These are phyloP conservation scores for Isatis lusitanica DNA, from an alignment of 441 rosid genomes.

Conservation along the genomic window DNA sequence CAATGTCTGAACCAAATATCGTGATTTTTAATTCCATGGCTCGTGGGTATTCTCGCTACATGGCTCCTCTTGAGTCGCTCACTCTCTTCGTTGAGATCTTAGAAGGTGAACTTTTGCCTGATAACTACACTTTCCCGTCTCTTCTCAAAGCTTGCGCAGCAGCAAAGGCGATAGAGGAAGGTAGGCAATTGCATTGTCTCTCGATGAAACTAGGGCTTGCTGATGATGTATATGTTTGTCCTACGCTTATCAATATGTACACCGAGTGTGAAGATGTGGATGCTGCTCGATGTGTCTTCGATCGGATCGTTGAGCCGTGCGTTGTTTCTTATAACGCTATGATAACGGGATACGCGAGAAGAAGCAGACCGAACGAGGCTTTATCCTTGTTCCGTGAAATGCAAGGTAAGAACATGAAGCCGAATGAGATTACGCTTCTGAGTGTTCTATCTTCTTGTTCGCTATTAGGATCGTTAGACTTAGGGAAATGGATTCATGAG, in stretches of 20 bases:
- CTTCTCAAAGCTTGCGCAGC: conserved; percentile 69
- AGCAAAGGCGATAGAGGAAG: conserved; percentile 57
- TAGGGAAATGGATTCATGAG: conserved; percentile 88
- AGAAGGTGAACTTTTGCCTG: conserved; percentile 46
- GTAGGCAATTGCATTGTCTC: conserved; percentile 70
- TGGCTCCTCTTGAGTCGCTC: conserved; percentile 46
- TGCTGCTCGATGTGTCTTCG: conserved; percentile 63
- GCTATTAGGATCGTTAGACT: conserved; percentile 64
- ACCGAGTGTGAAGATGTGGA: conserved; percentile 64
- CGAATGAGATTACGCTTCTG: conserved; percentile 70
- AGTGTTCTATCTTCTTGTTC: conserved; percentile 76
- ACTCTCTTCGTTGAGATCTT: conserved; percentile 47
- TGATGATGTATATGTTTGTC: conserved; percentile 50
- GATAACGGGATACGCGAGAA: conserved; percentile 59
- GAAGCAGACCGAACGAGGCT: conserved; percentile 76
- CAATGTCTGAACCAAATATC: conserved; percentile 55
- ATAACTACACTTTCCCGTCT: conserved; percentile 67
- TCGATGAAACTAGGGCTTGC: conserved; percentile 57
- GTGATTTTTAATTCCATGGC: conserved; percentile 54
- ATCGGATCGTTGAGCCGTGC: conserved; percentile 55
- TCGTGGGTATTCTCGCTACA: conserved; percentile 71
- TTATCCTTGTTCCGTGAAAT: conserved; percentile 65
- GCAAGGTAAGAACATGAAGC: conserved; percentile 57
- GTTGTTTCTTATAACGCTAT: conserved; percentile 71
- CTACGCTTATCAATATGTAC: conserved; percentile 73